phyloP scores from a whole-genome alignment of 495 filamentous ascomycete genomes.

The Trichoderma asperelloides region DNA sequence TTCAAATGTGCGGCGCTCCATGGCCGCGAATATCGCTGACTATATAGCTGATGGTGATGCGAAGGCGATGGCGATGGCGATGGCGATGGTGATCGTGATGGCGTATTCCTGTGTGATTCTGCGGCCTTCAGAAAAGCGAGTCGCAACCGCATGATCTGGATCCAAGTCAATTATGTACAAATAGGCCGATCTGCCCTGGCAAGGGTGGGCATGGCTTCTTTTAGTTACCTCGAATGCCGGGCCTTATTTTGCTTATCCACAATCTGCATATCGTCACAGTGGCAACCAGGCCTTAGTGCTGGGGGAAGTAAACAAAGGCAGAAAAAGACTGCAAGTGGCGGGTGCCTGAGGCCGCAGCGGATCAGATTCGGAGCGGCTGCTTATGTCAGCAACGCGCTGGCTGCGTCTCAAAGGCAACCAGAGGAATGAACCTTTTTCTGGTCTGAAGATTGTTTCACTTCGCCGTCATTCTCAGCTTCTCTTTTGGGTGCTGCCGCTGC shows the following conservation, averaged over 20 bases:
- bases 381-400: constrained; percentile 9
- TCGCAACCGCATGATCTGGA: too few relatives aligned
- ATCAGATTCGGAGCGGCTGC: background rate
- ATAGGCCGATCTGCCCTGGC: too few relatives aligned
- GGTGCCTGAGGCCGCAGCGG: background rate
- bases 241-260: background rate
- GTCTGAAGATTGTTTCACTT: background rate
- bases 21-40: constrained; percentile 11
- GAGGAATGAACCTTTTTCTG: background rate
- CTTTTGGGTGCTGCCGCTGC: background rate
- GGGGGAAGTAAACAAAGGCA: background rate
- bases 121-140: too few relatives aligned
- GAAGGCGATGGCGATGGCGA: background rate
- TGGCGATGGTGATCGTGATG: background rate
- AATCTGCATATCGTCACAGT: background rate
- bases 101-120: too few relatives aligned
- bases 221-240: background rate
- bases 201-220: background rate
- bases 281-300: background rate
- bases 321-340: background rate
- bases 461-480: background rate
- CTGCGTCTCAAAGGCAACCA: background rate
- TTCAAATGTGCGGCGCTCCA: constrained; percentile 37
- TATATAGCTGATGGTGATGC: background rate
- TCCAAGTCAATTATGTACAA: background rate